These are phyloP conservation scores for Xanthoconium purpureum DNA, from an alignment of 768 basidiomycete genomes.

Conservation along the genomic window DNA sequence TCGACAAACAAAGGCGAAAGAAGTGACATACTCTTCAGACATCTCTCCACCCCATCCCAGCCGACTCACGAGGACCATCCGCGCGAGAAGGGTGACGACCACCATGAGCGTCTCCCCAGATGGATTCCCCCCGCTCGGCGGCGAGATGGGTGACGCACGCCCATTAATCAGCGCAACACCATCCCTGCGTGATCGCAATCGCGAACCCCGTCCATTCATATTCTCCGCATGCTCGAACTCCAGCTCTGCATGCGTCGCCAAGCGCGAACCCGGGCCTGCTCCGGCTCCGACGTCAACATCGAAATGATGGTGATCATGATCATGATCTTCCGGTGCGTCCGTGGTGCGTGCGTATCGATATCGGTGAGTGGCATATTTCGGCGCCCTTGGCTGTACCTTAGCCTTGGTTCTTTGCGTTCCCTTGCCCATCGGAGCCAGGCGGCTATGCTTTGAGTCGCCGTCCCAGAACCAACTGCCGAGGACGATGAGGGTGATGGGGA, in stretches of 20 bases:
- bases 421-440: not conserved
- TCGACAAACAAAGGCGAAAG: not conserved
- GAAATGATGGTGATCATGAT: too few species aligned
- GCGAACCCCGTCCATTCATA: not conserved
- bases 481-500: conserved; percentile 87
- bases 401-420: conserved; percentile 4
- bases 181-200: not conserved
- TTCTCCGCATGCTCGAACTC: not conserved
- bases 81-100: conserved; percentile 71
- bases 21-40: conserved; percentile 67
- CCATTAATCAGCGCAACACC: not conserved
- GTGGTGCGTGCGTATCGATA: too few species aligned
- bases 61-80: conserved; percentile 82
- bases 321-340: too few species aligned
- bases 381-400: not conserved
- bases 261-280: conserved; percentile 5
- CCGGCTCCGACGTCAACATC: not conserved
- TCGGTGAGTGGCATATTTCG: not conserved
- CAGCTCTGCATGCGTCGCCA: conserved; percentile 3
- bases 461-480: conserved; percentile 89
- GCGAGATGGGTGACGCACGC: not conserved
- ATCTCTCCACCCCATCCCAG: conserved; percentile 41
- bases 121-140: conserved; percentile 6
- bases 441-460: conserved; percentile 16
- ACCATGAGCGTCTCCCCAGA: conserved; percentile 82